A percentile compares a stretch with the other conserved stretches of the same genome.
These are phyloP conservation scores for Solanum stenotomum DNA, from an alignment of 257 asterid species.

Conservation along the genomic window DNA sequence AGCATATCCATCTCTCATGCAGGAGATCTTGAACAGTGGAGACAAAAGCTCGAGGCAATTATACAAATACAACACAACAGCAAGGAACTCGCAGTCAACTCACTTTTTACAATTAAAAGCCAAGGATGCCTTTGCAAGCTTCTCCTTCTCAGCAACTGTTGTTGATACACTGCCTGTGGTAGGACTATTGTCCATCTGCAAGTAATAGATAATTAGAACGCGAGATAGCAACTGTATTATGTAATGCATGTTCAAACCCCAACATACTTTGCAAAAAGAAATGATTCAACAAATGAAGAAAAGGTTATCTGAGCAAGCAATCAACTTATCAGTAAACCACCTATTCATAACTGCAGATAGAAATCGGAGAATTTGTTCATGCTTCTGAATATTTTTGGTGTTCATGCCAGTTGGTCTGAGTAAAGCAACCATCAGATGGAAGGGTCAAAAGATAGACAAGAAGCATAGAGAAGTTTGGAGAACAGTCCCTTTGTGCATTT, in stretches of 20 bases:
- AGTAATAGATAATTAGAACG: neutral
- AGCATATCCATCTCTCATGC: neutral
- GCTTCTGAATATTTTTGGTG: neutral
- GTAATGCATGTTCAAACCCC: neutral
- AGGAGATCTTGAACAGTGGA: neutral
- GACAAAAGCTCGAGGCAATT: neutral
- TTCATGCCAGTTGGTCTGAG: neutral
- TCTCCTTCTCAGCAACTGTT: slow-evolving; percentile 65
- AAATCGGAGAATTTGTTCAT: neutral
- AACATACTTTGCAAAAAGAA: neutral
- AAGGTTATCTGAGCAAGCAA: neutral
- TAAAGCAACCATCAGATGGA: neutral
- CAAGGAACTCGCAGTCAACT: slow-evolving; percentile 16
- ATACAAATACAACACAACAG: neutral
- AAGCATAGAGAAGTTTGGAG: neutral
- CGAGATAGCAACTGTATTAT: neutral
- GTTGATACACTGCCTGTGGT: slow-evolving; percentile 95
- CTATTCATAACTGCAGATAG: neutral
- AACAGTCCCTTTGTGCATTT: neutral
- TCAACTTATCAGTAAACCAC: neutral
- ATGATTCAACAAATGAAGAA: neutral
- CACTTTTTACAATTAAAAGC: slow-evolving; percentile 84
- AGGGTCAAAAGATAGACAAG: neutral
- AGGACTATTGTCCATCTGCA: slow-evolving; percentile 89
- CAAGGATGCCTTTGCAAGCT: slow-evolving; percentile 83